phyloP scores from a whole-genome alignment of 1,284 basidiomycete genomes.

The Leccinum solheimii region DNA sequence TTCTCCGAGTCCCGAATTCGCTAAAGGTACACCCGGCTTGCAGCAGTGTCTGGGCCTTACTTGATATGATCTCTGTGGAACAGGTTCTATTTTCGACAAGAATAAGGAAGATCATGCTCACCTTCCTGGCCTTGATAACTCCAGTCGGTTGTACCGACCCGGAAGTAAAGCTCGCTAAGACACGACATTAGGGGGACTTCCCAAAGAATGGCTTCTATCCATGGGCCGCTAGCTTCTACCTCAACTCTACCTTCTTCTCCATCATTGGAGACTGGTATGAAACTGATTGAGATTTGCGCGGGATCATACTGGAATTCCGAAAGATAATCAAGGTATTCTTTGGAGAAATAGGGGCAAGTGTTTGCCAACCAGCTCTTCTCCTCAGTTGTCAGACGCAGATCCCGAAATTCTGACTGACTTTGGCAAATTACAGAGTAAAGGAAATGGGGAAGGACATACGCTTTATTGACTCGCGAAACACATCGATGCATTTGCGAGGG shows the following conservation, averaged over 20 bases:
- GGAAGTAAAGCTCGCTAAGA: background rate
- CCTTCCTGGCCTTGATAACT: slow-evolving; percentile 78
- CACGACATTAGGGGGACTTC: slow-evolving; percentile 95
- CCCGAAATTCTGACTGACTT: slow-evolving; percentile 59
- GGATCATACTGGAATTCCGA: slow-evolving; percentile 75
- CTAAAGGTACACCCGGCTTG: slow-evolving; percentile 74
- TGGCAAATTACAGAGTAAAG: background rate
- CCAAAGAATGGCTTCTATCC: slow-evolving; percentile 68
- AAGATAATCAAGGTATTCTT: slow-evolving; percentile 80
- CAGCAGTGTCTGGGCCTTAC: slow-evolving; percentile 46
- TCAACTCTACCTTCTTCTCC: slow-evolving; percentile 67
- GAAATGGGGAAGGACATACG: slow-evolving; percentile 42
- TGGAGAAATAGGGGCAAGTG: slow-evolving; percentile 77
- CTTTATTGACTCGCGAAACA: slow-evolving; percentile 63
- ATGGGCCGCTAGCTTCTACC: slow-evolving; percentile 51
- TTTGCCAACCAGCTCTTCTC: slow-evolving; percentile 72
- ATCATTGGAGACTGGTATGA: slow-evolving; percentile 55
- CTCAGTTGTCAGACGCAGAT: slow-evolving; percentile 57
- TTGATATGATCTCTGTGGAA: slow-evolving; percentile 50
- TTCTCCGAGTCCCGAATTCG: slow-evolving; percentile 91
- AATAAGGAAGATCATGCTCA: slow-evolving; percentile 29
- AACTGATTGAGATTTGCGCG: slow-evolving; percentile 71
- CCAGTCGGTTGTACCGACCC: slow-evolving; percentile 79
- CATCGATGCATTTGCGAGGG: slow-evolving; percentile 66
- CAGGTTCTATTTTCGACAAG: slow-evolving; percentile 43